These are phyloP conservation scores for Marasmius fiardii DNA, from an alignment of 1,284 basidiomycete genomes.

Conservation along the genomic window DNA sequence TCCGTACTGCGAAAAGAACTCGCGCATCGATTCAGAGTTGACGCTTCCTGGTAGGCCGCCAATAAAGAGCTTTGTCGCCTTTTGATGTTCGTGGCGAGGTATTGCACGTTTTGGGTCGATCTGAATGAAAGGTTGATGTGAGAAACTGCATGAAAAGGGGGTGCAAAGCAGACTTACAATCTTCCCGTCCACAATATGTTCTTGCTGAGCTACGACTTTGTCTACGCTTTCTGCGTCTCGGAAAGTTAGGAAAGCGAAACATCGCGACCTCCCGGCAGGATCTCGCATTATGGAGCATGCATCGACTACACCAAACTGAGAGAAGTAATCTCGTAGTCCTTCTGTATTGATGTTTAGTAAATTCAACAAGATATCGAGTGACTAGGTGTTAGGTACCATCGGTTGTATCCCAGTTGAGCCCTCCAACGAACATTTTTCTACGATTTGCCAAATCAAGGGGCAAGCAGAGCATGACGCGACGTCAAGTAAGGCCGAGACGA, in stretches of 20 bases:
- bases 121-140: constrained; percentile 39
- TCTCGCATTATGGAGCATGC: constrained; percentile 96
- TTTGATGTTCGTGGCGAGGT: constrained; percentile 90
- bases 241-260: constrained; percentile 94
- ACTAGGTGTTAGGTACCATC: constrained; percentile 66
- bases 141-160: constrained; percentile 1
- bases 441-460: constrained; percentile 22
- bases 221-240: constrained; percentile 85
- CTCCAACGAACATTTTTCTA: constrained; percentile 98
- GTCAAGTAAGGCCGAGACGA: constrained; percentile 4
- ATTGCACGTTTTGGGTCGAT: constrained; percentile 99
- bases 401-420: constrained; percentile 96
- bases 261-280: constrained; percentile 83
- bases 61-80: constrained; percentile 92
- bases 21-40: constrained; percentile 90
- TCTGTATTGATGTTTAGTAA: constrained; percentile 50
- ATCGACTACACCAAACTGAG: constrained; percentile 88
- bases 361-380: constrained; percentile 36
- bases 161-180: constrained; percentile 57
- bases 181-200: constrained; percentile 92
- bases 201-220: constrained; percentile 77
- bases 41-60: constrained; percentile 91
- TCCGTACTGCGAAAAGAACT: constrained; percentile 90
- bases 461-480: constrained; percentile 19
- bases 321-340: constrained; percentile 80